These are phyloP conservation scores for Lasiosphaeria ovina DNA, from an alignment of 495 filamentous ascomycete species.

Conservation along the genomic window DNA sequence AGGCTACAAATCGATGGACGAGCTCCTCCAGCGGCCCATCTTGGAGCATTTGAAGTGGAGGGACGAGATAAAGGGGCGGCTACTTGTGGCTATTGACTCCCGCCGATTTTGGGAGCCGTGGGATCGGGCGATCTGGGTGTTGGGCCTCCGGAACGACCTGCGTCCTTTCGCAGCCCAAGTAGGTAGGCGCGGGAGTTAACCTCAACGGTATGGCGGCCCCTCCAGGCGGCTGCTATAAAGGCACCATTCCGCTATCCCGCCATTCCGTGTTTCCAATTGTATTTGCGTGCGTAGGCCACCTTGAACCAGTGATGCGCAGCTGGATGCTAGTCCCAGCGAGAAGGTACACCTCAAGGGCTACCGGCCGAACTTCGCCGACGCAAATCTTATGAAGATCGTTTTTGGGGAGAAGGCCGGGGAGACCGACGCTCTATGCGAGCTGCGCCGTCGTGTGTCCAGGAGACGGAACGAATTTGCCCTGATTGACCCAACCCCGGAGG, in stretches of 20 bases:
- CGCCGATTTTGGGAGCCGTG: background rate
- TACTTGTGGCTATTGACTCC: background rate
- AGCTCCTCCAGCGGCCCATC: slow-evolving; percentile 1
- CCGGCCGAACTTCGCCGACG: background rate
- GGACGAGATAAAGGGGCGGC: slow-evolving; percentile 1
- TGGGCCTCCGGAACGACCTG: background rate
- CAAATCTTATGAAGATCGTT: background rate
- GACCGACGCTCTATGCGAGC: slow-evolving; percentile 1
- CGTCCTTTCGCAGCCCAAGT: slow-evolving; percentile 1
- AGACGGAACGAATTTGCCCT: background rate
- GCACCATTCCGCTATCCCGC: background rate
- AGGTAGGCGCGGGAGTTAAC: slow-evolving; percentile 1
- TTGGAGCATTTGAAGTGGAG: slow-evolving; percentile 2
- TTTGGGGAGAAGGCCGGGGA: slow-evolving; percentile 1
- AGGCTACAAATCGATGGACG: slow-evolving; percentile 1
- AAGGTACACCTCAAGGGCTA: background rate
- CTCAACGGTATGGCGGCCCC: background rate
- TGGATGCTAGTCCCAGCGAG: background rate
- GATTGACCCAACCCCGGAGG: slow-evolving; percentile 3
- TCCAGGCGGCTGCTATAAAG: background rate
- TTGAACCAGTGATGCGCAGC: background rate
- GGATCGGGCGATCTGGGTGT: slow-evolving; percentile 2
- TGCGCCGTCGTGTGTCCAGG: background rate
- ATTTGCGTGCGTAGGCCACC: background rate
- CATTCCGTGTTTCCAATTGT: background rate